A percentile compares a stretch with the other conserved stretches of the same genome.
Evolutionary conservation across 768 basidiomycete genomes (phyloP).

Genomic region (Tephrocybe sp.): DNA sequence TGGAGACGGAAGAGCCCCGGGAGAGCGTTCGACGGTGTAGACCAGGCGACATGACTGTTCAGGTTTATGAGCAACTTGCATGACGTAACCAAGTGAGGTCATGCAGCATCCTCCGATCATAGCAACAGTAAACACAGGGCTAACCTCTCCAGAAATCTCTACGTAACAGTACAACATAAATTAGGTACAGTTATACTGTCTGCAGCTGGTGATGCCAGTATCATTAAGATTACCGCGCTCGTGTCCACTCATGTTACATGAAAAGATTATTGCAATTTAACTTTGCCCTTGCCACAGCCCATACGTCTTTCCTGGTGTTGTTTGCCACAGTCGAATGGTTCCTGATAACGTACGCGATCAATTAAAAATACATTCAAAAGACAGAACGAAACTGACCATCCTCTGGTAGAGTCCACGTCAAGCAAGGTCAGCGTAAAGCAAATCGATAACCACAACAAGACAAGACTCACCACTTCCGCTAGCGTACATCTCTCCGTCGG

Average conservation of each 20-base stretch:
- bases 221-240: constrained; percentile 14
- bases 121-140: constrained; percentile 2
- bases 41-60: constrained; percentile 11
- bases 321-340: constrained; percentile 97
- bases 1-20: constrained; percentile 10
- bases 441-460: not conserved
- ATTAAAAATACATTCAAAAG: not conserved
- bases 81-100: constrained; percentile 13
- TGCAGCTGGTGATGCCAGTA: constrained; percentile 18
- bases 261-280: constrained; percentile 28
- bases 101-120: constrained; percentile 8
- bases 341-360: constrained; percentile 41
- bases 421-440: not conserved
- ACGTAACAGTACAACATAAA: not conserved
- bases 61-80: not conserved
- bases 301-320: constrained; percentile 89
- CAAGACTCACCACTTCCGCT: constrained; percentile 83
- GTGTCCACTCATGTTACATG: constrained; percentile 18
- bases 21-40: constrained; percentile 24
- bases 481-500: constrained; percentile 97
- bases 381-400: constrained; percentile 48
- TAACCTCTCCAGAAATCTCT: not conserved
- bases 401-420: constrained; percentile 44
- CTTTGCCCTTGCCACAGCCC: constrained; percentile 82
- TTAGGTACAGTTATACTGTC: constrained; percentile 17